Conservation (phyloP, 352 stramenopile genomes). For the Elongisporangium anandrum region DNA sequence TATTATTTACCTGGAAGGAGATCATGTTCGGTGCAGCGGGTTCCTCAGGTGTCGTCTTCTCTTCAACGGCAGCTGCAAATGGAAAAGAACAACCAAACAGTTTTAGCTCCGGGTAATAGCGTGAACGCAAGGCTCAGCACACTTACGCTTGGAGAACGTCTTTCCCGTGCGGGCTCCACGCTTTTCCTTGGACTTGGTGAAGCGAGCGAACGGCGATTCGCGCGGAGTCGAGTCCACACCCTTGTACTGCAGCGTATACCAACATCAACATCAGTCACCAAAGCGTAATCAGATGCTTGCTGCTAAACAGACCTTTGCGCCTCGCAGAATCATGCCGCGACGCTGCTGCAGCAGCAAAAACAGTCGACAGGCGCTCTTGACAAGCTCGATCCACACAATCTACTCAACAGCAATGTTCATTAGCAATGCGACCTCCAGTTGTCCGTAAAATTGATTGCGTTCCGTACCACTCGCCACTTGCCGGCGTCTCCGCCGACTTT, state of each 20-base stretch:
- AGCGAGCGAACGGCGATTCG: conserved; percentile 49
- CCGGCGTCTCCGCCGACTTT: conserved; percentile 62
- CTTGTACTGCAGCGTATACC: conserved; percentile 34
- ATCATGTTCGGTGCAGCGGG: conserved; percentile 32
- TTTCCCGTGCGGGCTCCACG: conserved; percentile 68
- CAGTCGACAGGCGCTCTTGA: conserved; percentile 69
- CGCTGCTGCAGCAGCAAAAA: conserved; percentile 59
- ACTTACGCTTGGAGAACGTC: conserved; percentile 47
- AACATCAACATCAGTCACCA: neutral
- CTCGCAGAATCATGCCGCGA: conserved; percentile 47
- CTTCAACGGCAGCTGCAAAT: conserved; percentile 12
- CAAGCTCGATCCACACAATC: conserved; percentile 75
- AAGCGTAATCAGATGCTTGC: neutral
- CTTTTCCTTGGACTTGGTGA: conserved; percentile 50
- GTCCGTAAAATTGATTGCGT: too few species aligned
- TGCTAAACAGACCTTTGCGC: conserved; percentile 37
- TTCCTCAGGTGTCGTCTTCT: conserved; percentile 17
- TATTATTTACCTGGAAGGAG: conserved; percentile 39
- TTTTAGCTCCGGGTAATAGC: too few species aligned
- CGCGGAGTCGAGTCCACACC: conserved; percentile 39
- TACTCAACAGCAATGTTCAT: conserved; percentile 7
- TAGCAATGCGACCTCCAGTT: neutral
- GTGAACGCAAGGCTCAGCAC: too few species aligned
- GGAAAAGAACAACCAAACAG: too few species aligned
- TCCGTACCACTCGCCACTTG: conserved; percentile 65